These are phyloP conservation scores for Colletotrichum musae DNA, from an alignment of 2,329 filamentous ascomycete genomes.

Conservation along the genomic window DNA sequence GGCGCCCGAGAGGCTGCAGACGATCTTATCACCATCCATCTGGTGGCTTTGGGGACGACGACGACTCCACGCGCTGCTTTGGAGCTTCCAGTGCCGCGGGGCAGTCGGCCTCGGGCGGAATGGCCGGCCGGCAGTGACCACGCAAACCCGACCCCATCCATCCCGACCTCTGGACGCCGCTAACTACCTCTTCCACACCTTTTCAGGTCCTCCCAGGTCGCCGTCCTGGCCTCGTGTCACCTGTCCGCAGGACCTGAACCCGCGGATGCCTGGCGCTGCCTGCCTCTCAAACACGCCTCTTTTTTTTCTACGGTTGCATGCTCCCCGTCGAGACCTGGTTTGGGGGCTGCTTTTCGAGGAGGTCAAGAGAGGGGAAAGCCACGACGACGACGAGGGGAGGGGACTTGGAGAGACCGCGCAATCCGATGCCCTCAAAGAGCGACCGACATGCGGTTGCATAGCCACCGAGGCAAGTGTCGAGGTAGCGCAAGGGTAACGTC, in stretches of 20 bases:
- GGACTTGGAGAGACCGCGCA: background rate
- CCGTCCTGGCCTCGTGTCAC: background rate
- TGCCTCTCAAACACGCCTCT: conserved; percentile 20
- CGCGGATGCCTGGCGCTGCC: conserved; percentile 9
- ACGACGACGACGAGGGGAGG: background rate
- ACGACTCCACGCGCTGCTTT: too few relatives aligned
- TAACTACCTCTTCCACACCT: too few relatives aligned
- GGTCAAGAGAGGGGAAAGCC: too few relatives aligned
- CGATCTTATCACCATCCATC: too few relatives aligned
- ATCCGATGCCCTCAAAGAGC: conserved; percentile 9
- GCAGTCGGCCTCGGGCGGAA: conserved; percentile 12
- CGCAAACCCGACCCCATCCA: background rate
- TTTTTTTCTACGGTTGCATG: conserved; percentile 18
- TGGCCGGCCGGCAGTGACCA: conserved; percentile 2
- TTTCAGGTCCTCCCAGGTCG: too few relatives aligned
- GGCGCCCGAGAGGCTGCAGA: too few relatives aligned
- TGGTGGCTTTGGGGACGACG: too few relatives aligned
- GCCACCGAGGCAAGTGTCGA: background rate
- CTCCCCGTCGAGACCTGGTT: conserved; percentile 6
- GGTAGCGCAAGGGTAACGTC: conserved; percentile 14
- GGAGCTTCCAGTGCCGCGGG: background rate
- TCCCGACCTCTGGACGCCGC: too few relatives aligned
- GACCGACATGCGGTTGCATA: conserved; percentile 9
- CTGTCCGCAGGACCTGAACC: conserved; percentile 2
- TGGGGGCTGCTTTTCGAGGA: background rate